A percentile compares a stretch with the other conserved stretches of the same genome.
Conservation (phyloP, 441 rosid species). For the Adansonia gregorii region DNA sequence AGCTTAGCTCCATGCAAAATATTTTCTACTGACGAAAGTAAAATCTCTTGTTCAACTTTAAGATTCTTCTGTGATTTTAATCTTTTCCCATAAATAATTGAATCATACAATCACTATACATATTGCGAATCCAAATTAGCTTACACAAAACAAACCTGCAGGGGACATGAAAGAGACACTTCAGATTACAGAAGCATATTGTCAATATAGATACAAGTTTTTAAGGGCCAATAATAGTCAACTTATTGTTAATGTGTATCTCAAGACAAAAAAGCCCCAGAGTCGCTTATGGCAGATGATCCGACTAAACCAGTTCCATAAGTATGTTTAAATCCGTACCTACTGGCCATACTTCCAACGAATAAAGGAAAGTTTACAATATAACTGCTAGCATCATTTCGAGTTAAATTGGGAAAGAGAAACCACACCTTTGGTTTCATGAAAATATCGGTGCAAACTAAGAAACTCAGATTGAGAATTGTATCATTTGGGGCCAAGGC, state of each 20-base stretch:
- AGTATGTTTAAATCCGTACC: neutral
- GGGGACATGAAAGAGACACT: constrained; percentile 83
- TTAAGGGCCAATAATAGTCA: constrained; percentile 12
- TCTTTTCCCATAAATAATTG: constrained; percentile 44
- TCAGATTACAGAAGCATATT: constrained; percentile 68
- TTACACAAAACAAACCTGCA: constrained; percentile 95
- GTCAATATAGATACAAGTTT: constrained; percentile 31
- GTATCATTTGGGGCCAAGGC: constrained; percentile 52
- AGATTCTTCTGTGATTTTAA: too few relatives aligned
- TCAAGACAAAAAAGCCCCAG: constrained; percentile 3
- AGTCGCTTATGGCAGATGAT: constrained; percentile 18
- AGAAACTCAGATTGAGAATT: constrained; percentile 43
- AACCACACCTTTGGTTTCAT: constrained; percentile 30
- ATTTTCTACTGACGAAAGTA: constrained; percentile 27
- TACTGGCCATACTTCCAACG: neutral
- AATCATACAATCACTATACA: constrained; percentile 58
- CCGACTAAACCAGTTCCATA: neutral
- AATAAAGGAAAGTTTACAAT: neutral
- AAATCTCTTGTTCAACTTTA: constrained; percentile 36
- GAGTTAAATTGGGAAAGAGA: constrained; percentile 19
- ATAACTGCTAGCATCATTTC: neutral
- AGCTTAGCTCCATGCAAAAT: constrained; percentile 30
- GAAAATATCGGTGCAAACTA: constrained; percentile 39
- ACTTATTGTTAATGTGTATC: constrained; percentile 21
- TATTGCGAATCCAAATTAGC: constrained; percentile 83